Evolutionary conservation across 2,329 filamentous ascomycete genomes (phyloP), one percentile per base, ranked within the genome.

Genomic region (Raffaelea deltoideospora): DNA sequence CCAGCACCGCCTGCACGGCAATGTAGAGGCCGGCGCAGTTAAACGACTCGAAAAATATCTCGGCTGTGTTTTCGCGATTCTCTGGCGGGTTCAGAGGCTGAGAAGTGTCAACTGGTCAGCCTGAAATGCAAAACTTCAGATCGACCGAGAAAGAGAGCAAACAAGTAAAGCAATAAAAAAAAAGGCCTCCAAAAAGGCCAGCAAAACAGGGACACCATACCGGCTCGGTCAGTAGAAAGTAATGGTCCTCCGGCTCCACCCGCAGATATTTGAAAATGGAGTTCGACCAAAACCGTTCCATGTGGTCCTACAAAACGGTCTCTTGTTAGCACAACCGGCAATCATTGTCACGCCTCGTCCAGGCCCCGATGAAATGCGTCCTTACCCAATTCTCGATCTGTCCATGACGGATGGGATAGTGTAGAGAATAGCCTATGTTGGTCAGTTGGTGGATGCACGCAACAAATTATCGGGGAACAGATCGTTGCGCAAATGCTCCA

Each of bases 1-100:
- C 90, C 38, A 98, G 78, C 18, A 98, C 90, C 23, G 90, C 90
- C 63, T 98, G 90, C 13, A 98, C 90, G 33, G 90, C 90, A 56
- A 98, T 98, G 62, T 98, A 98, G 46, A 98, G 78, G 62, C 90
- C 90, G 40, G 90, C 88, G 59, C 90, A 96, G 65, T 98, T 98
- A 70, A 98, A 98, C 4, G 90, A 96, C 57, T 98, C 90, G 64
- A 98, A 98, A 76, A 98, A 95, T 61, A 98, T 98, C 59, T 98
- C 90, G 58, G 90, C 90, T 20, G 90, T 96, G 58, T 94, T 95
- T 62, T 98, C 90, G 54, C 90, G 86, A 62, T 98, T 96, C 64
- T 98, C 90, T 21, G 90, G 90, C 26, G 90, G 90, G 60, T 98
- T 98, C 54, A 98, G 71, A 45, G 90, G 90, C 83, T 94, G 49